Base-by-base conservation (phyloP, 2,329 filamentous ascomycete species). In the Xylaria sp. region DNA sequence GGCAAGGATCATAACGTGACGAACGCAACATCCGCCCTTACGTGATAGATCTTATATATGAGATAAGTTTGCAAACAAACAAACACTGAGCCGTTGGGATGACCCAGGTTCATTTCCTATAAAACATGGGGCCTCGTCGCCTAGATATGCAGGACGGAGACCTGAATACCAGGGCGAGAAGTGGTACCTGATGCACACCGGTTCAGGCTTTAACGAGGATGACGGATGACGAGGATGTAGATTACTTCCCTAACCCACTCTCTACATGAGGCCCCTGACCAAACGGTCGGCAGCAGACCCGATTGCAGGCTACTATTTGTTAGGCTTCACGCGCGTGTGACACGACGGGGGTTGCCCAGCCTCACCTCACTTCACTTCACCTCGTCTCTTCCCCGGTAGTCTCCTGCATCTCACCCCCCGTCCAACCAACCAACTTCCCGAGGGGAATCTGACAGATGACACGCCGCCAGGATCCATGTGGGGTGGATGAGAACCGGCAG, bases 171-270 rank as follows among this genome's bases (percentile, higher is more conserved):
- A 34, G 20, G 46, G 28, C 4, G 37, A 28, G 15, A 7, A 46
- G n/a, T n/a, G 39, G 46, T 60, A 56, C 34, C 20, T 60, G 41
- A 51, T 32, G 18, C 18, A n/a, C 20, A 51, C 44, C 50, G 20
- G 58, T 44, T 59, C 41, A 20, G 59, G 65, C 55, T 48, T 15
- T 34, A 28, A 61, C 66, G 46, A 44, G 9, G 51, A 59, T 52
- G 60, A 37, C 23, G 37, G 25, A 48, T 39, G 59, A 52, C 39
- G 60, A 57, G 28, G 61, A 64, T 50, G 56, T 51, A 70, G 37
- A 44, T 63, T 63, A 7, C 63, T 69, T 69, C 66, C 69, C 69
- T 66, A 69, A 71, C 69, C 69, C 69, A 71, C 18, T 28, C 37
- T 54, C 46, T 58, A 58, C 58, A 62, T 61, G 55, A 57, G 28